Percentiles rank a stretch among this genome's conserved stretches.
Evolutionary conservation across 2,329 filamentous ascomycete species (phyloP).

Genomic region (Colletotrichum sp.): DNA sequence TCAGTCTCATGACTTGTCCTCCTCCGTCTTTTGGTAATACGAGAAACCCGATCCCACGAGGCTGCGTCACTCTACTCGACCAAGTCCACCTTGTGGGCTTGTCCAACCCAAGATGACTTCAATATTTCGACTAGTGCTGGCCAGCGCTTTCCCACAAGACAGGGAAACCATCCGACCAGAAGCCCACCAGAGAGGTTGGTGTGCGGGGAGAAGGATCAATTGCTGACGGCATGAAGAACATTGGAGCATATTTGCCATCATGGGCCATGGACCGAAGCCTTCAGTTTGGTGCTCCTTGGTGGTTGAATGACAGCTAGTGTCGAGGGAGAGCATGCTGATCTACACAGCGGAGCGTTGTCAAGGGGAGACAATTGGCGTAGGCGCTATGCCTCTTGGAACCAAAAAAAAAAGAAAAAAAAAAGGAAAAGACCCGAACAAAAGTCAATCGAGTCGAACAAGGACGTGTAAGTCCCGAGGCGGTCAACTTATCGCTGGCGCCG

Average conservation of each 20-base stretch:
- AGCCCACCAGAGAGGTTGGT: neutral
- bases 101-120: neutral
- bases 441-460: neutral
- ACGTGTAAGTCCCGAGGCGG: neutral
- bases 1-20: constrained; percentile 8
- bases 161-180: neutral
- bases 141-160: neutral
- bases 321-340: neutral
- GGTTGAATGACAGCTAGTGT: neutral
- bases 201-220: neutral
- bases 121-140: neutral
- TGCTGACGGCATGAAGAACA: constrained; percentile 4
- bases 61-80: neutral
- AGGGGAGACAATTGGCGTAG: neutral
- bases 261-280: neutral
- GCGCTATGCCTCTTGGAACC: neutral
- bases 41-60: neutral
- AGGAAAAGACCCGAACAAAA: neutral
- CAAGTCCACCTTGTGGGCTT: neutral
- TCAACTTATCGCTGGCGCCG: neutral
- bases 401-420: neutral
- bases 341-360: neutral
- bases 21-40: constrained; percentile 1
- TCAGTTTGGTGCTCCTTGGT: neutral
- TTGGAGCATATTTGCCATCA: neutral